These are phyloP conservation scores for Kentomonas sorsogonicus DNA, from an alignment of 208 protist genomes.

Conservation along the genomic window DNA sequence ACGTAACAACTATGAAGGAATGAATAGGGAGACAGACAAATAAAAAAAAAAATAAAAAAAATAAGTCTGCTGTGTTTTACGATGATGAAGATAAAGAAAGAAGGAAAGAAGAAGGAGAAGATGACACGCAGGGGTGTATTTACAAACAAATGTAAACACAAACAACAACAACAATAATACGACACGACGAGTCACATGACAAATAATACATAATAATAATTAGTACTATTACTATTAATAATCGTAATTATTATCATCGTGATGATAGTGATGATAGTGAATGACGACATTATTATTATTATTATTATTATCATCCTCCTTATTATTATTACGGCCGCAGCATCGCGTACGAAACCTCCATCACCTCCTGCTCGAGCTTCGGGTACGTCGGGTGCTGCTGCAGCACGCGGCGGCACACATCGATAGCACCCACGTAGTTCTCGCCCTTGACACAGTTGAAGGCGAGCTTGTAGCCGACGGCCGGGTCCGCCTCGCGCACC, in stretches of 20 bases:
- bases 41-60: conserved; percentile 15
- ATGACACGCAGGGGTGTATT: no score
- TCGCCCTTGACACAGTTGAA: conserved; percentile 96
- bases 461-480: conserved; percentile 94
- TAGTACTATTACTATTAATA: neutral
- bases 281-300: conserved; percentile 1
- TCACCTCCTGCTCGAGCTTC: conserved; percentile 89
- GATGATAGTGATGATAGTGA: no score
- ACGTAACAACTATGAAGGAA: no score
- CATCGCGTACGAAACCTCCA: conserved; percentile 87
- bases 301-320: neutral
- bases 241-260: neutral
- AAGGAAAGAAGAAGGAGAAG: no score
- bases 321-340: conserved; percentile 46
- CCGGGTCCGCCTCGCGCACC: conserved; percentile 73
- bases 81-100: no score
- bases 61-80: no score
- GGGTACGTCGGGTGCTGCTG: conserved; percentile 85
- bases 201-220: conserved; percentile 6
- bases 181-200: no score
- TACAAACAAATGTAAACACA: no score
- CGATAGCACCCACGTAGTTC: conserved; percentile 90
- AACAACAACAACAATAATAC: conserved; percentile 15
- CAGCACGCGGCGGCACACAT: conserved; percentile 91
- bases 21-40: conserved; percentile 5